Base-by-base conservation (phyloP, 352 stramenopile species). In the Globisporangium cystogenes region DNA sequence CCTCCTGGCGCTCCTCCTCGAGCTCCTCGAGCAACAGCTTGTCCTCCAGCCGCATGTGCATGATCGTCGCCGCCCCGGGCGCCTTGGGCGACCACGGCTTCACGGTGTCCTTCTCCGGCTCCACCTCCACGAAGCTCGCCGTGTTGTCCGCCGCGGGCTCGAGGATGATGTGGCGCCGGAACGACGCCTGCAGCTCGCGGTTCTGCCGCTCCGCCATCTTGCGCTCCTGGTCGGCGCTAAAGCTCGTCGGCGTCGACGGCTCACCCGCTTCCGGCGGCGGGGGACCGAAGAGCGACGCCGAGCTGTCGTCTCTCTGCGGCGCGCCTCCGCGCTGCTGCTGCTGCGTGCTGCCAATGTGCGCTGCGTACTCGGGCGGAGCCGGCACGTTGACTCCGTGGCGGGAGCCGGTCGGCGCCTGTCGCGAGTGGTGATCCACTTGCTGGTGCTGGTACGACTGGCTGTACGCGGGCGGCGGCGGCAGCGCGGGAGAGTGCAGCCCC, bases 71-170 rank as follows among this genome's bases (percentile, higher is more conserved):
- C 24, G 52, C 69, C 15, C 75, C 75, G 0, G 80, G 80, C 7
- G 80, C 75, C 23, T 67, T 87, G 5, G 80, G 80, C 3, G 80
- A 90, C 53, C 71, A 90, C 35, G 80, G 76, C 33, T 87, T 87
- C 26, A 10, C 18, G 26, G 68, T 59, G 35, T 64, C 62, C 44
- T 59, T 40, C 6, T 79, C 62, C 2, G 42, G 59, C 46, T 70
- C 65, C 27, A 72, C 72, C 55, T 90, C 79, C 51, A 90, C 68
- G 44, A 90, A 90, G 54, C 79, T 87, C 7, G 73, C 60, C 47
- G 64, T 64, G 52, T 86, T 86, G 20, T 83, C 67, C 1, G 62
- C 65, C 61, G 74, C 68, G 3, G 72, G 69, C 24, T 87, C 70
- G 29, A 90, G 67, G 33, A 79, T 74, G 58, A 90, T 87, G 52